Evolutionary conservation across 2,329 filamentous ascomycete genomes (phyloP), one percentile per base, ranked within the genome.

Genomic region (Alternaria sp.): DNA sequence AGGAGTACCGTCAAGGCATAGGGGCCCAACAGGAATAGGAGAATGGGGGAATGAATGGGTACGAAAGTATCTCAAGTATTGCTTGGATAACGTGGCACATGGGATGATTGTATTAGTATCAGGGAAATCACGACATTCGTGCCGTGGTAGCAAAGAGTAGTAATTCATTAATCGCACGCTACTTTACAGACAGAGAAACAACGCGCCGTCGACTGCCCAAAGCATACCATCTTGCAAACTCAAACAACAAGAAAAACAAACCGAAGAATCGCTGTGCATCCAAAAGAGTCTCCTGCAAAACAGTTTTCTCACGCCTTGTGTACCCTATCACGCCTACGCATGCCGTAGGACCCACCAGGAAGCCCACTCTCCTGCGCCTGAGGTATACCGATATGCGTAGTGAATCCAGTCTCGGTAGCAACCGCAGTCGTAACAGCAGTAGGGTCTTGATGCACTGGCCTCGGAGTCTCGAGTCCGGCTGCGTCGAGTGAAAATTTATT

Each of bases 1-100:
- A 90, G 85, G 82, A 84, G 85, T 80, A 87, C 85, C 26, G 82
- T 85, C 71, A 85, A 84, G 75, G 85, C 71, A 10, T 33, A 26
- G 25, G 25, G 25, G 25, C 25, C 25, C 25, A 26, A 26, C 8
- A 26, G 25, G 25, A 26, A 26, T 9, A 26, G 25, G 2, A 26
- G 25, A 8, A 8, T 26, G 25, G 25, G 25, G 2, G 25, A 26
- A 26, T 26, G 8, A 26, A 26, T 26, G 25, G 23, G 9, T 26
- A 9, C 25, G 3, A 26, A 26, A 9, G 8, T 26, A 9, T 26
- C 25, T 26, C 8, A 9, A 8, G 25, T 9, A 26, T 26, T 10
- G 26, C 23, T 51, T 57, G 51, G 50, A 47, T 58, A 11, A 55
- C 1, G 20, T 55, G 21, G 44, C 41, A 49, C 12, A 41, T 21